Conservation (phyloP, 1,284 basidiomycete genomes). For the Clitocybe nebularis region DNA sequence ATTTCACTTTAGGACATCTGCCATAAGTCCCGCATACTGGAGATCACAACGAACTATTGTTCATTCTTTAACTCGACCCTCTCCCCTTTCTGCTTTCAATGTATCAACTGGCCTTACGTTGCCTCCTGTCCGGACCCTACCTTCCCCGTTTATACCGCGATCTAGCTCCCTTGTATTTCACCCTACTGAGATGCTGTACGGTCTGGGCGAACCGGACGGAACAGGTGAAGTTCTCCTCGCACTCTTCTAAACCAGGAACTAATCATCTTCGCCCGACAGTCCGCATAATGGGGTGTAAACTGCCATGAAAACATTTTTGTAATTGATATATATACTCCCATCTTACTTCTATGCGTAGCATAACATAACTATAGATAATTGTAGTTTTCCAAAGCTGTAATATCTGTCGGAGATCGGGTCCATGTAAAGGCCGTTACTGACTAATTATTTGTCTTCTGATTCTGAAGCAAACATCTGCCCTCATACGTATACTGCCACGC, state of each 20-base stretch:
- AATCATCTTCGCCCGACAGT: slow-evolving; percentile 17
- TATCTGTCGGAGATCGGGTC: too few species aligned
- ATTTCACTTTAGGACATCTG: slow-evolving; percentile 48
- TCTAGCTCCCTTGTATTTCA: slow-evolving; percentile 69
- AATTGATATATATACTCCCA: slow-evolving; percentile 14
- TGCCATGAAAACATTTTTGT: slow-evolving; percentile 14
- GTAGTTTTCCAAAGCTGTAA: background rate
- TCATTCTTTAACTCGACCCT: slow-evolving; percentile 44
- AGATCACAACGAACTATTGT: slow-evolving; percentile 60
- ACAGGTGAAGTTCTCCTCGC: slow-evolving; percentile 42
- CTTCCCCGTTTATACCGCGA: slow-evolving; percentile 60
- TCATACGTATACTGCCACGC: slow-evolving; percentile 8
- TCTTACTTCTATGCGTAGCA: slow-evolving; percentile 14
- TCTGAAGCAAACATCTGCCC: slow-evolving; percentile 11
- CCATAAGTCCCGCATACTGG: slow-evolving; percentile 56
- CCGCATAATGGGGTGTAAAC: slow-evolving; percentile 30
- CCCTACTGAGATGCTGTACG: slow-evolving; percentile 78
- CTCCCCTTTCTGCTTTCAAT: slow-evolving; percentile 45
- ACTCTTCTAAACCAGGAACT: slow-evolving; percentile 1
- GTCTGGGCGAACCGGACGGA: slow-evolving; percentile 69
- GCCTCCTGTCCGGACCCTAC: slow-evolving; percentile 47
- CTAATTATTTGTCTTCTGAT: slow-evolving; percentile 11
- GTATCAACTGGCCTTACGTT: slow-evolving; percentile 50
- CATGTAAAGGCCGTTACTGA: background rate
- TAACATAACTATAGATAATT: background rate